Evolutionary conservation across 768 basidiomycete genomes (phyloP), one percentile per base, ranked within the genome.

Genomic region (Calocybe cyanea): DNA sequence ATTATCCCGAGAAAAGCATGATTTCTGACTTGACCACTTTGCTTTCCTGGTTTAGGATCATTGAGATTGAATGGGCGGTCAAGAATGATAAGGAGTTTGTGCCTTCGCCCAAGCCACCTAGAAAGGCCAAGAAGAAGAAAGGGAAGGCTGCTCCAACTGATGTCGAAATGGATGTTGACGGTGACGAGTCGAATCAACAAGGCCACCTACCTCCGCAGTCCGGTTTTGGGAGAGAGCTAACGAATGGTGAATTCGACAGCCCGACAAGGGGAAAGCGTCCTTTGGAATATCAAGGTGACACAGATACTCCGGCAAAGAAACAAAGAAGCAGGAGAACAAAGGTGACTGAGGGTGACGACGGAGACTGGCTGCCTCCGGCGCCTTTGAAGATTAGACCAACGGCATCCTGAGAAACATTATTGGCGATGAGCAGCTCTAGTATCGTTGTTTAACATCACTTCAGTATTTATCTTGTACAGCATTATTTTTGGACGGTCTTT

Each of bases 61-160:
- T 88, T 65, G 86, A 88, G 65, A 82, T 89, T 57, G 85, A 88
- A 63, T 86, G 80, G 81, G 75, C 86, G 1, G 77, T 85, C 61
- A 80, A 80, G 65, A 76, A 87, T 54, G 67, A 74, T 48, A 73
- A 64, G 52, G 68, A 73, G 40, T 84, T 82, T 48, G 67, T 81
- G 21, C 80, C 83, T n/a, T 71, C 74, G 15, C 73, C 78, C 24
- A 81, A 75, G 64, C 76, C 64, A 30, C 54, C 61, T 7, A 63
- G 58, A 62, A 70, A 66, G 60, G 56, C 53, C 48, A 68, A 65
- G 59, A 60, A 62, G 58, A 68, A 63, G 61, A 60, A 58, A 50
- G 47, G 52, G 38, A 62, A 62, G 51, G 34, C 44, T 46, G 56
- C 57, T 21, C 56, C 49, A 47, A 61, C 58, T 9, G 57, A 62